A percentile compares a stretch with the other conserved stretches of the same genome.
Conservation (phyloP, 495 filamentous ascomycete species). For the Lasiosphaeria hispida region DNA sequence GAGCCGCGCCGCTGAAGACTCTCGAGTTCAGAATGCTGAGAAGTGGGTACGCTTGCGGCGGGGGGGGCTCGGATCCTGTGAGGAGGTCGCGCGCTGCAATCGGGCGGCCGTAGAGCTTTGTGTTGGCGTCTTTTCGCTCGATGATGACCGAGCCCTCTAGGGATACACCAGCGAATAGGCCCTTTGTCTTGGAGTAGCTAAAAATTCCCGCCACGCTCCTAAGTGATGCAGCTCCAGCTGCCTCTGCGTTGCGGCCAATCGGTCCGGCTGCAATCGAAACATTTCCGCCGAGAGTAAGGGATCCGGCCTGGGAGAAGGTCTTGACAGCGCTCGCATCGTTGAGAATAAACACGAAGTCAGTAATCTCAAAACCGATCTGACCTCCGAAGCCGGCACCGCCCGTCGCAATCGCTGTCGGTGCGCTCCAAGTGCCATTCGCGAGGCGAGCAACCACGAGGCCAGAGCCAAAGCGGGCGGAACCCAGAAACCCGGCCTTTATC, state of each 20-base stretch:
- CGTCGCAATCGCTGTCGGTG: conserved; percentile 86
- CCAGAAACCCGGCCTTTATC: conserved; percentile 93
- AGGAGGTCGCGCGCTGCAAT: conserved; percentile 82
- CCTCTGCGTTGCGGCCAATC: conserved; percentile 91
- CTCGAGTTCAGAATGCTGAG: conserved; percentile 80
- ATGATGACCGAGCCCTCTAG: conserved; percentile 88
- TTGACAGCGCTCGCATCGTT: conserved; percentile 90
- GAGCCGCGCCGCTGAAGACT: conserved; percentile 68
- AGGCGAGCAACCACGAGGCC: conserved; percentile 91
- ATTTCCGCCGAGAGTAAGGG: conserved; percentile 89
- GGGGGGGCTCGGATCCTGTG: conserved; percentile 70
- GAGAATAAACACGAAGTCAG: conserved; percentile 98
- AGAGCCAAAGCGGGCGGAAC: conserved; percentile 87
- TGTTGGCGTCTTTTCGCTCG: conserved; percentile 93
- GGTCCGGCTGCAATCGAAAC: conserved; percentile 95
- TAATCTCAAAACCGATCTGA: conserved; percentile 96
- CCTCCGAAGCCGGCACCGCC: conserved; percentile 92
- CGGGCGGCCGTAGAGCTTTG: conserved; percentile 84
- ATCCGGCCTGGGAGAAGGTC: conserved; percentile 90
- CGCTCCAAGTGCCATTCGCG: conserved; percentile 90
- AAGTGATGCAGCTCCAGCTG: conserved; percentile 88
- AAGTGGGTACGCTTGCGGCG: conserved; percentile 77
- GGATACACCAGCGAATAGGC: conserved; percentile 91
- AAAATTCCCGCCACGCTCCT: conserved; percentile 90
- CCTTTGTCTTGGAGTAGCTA: conserved; percentile 96